These are phyloP conservation scores for Stentor coeruleus DNA, from an alignment of 73 alveolate genomes.

Conservation along the genomic window DNA sequence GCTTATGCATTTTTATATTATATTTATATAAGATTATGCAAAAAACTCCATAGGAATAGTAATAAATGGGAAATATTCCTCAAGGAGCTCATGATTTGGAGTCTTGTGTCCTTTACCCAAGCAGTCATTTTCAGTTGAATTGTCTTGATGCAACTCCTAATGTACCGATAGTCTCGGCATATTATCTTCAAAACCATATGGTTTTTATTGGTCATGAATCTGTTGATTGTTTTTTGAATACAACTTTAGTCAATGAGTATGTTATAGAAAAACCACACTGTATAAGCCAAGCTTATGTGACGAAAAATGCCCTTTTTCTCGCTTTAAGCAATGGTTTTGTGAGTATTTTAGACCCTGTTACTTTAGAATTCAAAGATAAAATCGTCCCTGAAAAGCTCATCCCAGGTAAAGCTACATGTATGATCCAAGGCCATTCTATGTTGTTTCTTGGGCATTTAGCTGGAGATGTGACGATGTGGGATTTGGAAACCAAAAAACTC, in stretches of 20 bases:
- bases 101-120: neutral
- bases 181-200: neutral
- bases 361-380: neutral
- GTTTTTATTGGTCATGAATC: neutral
- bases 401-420: neutral
- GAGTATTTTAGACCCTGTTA: neutral
- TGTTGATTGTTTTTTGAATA: neutral
- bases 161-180: neutral
- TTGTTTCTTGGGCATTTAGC: neutral
- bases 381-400: neutral
- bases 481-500: neutral
- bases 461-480: neutral
- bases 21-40: no score
- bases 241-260: neutral
- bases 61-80: neutral
- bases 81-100: neutral
- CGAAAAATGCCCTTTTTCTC: neutral
- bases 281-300: neutral
- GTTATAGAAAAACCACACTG: neutral
- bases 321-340: neutral
- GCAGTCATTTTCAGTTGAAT: neutral
- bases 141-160: neutral
- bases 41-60: no score
- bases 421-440: neutral
- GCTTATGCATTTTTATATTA: no score